Percentiles rank a stretch among this genome's conserved stretches.
phyloP scores from a whole-genome alignment of 148 eudicot genomes.

The Fagopyrum homotropicum region DNA sequence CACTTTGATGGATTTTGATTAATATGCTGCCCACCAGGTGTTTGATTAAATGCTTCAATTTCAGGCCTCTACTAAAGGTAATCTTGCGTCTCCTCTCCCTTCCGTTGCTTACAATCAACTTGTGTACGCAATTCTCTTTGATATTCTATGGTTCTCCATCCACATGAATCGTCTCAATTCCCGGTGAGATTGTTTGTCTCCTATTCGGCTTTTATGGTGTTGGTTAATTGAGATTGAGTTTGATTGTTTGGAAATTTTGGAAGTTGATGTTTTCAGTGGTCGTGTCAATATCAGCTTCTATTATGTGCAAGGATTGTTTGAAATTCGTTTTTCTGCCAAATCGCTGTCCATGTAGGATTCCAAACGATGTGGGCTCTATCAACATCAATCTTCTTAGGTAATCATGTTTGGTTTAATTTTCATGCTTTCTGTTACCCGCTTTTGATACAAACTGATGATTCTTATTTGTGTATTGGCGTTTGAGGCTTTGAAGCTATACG shows the following conservation, averaged over 20 bases:
- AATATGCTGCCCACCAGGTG: not conserved
- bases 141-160: too few relatives aligned
- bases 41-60: constrained; percentile 8
- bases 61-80: constrained; percentile 79
- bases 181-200: too few relatives aligned
- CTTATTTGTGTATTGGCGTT: not conserved
- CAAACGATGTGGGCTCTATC: constrained; percentile 20
- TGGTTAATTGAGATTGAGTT: too few relatives aligned
- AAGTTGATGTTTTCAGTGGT: too few relatives aligned
- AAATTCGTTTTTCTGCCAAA: constrained; percentile 14
- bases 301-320: not conserved
- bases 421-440: not conserved
- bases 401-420: not conserved
- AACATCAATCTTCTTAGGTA: constrained; percentile 22
- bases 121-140: too few relatives aligned
- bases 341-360: constrained; percentile 31
- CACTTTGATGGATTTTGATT: not conserved
- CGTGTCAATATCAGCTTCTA: too few relatives aligned
- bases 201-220: too few relatives aligned
- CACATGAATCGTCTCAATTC: too few relatives aligned
- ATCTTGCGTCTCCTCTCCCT: too few relatives aligned
- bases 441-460: not conserved
- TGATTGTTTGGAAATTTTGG: too few relatives aligned
- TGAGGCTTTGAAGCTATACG: not conserved
- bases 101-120: too few relatives aligned